These are phyloP conservation scores for Candida glucosophila DNA, from an alignment of 1,139 yeast species.

Conservation along the genomic window DNA sequence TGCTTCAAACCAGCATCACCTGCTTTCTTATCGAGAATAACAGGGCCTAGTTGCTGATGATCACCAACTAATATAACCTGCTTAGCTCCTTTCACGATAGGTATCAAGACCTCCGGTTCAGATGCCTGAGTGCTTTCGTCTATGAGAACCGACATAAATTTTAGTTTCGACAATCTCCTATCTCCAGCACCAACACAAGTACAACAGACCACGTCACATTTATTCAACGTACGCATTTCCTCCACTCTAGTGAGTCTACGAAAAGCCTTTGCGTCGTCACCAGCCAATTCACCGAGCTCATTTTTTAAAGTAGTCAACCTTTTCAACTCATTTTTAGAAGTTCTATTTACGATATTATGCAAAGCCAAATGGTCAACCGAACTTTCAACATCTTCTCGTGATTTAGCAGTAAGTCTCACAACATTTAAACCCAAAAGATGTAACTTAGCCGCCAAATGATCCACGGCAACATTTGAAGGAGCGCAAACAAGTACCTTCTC, in stretches of 20 bases:
- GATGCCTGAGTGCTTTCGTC: conserved; percentile 94
- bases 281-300: conserved; percentile 65
- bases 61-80: conserved; percentile 90
- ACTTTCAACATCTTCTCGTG: conserved; percentile 74
- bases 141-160: conserved; percentile 71
- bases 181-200: conserved; percentile 95
- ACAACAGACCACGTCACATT: conserved; percentile 79
- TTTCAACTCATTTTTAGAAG: conserved; percentile 48
- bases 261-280: conserved; percentile 40
- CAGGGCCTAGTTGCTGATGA: conserved; percentile 93
- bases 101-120: conserved; percentile 86
- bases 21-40: conserved; percentile 69
- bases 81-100: conserved; percentile 81
- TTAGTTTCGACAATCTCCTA: conserved; percentile 40
- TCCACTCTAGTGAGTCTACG: conserved; percentile 31
- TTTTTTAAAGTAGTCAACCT: conserved; percentile 51
- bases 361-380: conserved; percentile 47
- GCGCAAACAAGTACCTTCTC: conserved; percentile 78
- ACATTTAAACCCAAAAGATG: conserved; percentile 63
- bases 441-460: conserved; percentile 74
- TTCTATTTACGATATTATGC: conserved; percentile 36
- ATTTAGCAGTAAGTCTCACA: conserved; percentile 66
- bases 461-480: conserved; percentile 93
- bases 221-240: conserved; percentile 43
- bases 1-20: conserved; percentile 81